phyloP scores from a whole-genome alignment of 352 stramenopile genomes.

The Phytophthora syringae region DNA sequence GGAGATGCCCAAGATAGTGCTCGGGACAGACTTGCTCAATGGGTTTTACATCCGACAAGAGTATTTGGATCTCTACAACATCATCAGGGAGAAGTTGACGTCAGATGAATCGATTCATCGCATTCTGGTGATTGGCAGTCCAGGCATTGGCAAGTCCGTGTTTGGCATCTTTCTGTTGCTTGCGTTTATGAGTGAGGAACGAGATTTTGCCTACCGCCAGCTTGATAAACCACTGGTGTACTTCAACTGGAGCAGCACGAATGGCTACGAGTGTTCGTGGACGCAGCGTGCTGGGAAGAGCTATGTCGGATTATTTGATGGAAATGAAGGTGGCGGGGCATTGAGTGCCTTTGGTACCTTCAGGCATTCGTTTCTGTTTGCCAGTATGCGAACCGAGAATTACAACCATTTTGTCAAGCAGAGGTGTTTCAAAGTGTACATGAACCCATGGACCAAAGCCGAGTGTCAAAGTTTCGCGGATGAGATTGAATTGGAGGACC shows the following conservation, averaged over 20 bases:
- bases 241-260: constrained; percentile 13
- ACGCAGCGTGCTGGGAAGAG: neutral
- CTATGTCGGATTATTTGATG: neutral
- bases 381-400: too few relatives aligned
- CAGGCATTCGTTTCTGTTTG: too few relatives aligned
- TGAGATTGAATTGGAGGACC: constrained; percentile 8
- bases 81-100: constrained; percentile 5
- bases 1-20: too few relatives aligned
- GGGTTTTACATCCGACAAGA: constrained; percentile 31
- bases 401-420: too few relatives aligned
- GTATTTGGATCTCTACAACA: constrained; percentile 20
- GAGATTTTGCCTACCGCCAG: constrained; percentile 25
- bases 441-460: constrained; percentile 27
- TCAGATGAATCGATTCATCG: neutral
- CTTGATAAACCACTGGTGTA: constrained; percentile 7
- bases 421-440: constrained; percentile 18
- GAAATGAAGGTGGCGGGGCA: too few relatives aligned
- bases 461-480: constrained; percentile 19
- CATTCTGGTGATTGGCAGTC: constrained; percentile 25
- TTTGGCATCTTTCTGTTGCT: constrained; percentile 30
- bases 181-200: constrained; percentile 21
- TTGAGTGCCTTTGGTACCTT: too few relatives aligned
- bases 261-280: constrained; percentile 1
- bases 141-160: constrained; percentile 28
- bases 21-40: too few relatives aligned